Base-by-base conservation (phyloP, 371 early-diverging fungal species). In the Mortierella sp. region DNA sequence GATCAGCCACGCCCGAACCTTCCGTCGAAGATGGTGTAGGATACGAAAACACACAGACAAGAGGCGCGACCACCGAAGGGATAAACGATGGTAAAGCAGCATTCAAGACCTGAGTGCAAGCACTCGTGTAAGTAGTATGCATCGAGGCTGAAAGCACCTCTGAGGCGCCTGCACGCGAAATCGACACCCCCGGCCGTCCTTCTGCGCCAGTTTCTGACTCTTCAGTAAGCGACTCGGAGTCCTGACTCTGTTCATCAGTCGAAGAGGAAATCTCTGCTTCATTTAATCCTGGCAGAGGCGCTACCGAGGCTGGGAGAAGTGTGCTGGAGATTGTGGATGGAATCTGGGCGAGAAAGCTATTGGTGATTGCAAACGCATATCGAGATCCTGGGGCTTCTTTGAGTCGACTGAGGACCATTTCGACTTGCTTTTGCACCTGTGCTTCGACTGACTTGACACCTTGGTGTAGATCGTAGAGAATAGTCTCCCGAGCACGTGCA, bases 311-410 rank as follows among this genome's bases (percentile, higher is more conserved):
- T 3, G 51, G 50, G 15, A 59, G 26, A 5, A 52, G 28, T 11
- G 50, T 29, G 19, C 30, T 18, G 21, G 53, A 53, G 12, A 53
- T 4, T 6, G 68, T 21, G 21, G 46, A 19, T 19, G 74, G 74
- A 16, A 74, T 63, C 37, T 68, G 68, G 26, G 68, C 21, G 47
- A 74, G 59, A 30, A 74, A 74, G 21, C 64, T 74, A 25, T 74
- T 62, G 19, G 68, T 74, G 30, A 74, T 25, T n/a, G 74, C 74
- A 64, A 74, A 74, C 30, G 74, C 74, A 60, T 74, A 74, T 18
- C 58, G 62, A 12, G 68, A 68, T 5, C 64, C 74, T 2, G 69
- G 74, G 0, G 65, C 70, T 14, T 66, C 70, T 56, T 75, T 75
- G 14, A 75, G 61, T 21, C 70, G 70, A 62, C 75, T 75, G 48